phyloP scores from a whole-genome alignment of 306 rosid genomes.

The Acacia melanoxylon region DNA sequence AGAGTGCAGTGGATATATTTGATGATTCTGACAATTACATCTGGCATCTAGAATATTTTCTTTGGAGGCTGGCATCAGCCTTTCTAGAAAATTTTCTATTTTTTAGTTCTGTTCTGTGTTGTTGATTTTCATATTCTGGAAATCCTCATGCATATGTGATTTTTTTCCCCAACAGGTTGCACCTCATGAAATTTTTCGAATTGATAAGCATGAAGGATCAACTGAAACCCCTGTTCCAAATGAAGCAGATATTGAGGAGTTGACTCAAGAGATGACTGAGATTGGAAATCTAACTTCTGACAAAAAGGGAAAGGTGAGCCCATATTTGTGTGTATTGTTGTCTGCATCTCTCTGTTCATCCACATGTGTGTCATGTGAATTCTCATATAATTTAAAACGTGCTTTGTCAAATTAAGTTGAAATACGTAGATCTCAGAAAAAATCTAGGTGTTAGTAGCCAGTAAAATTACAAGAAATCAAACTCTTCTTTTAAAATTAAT shows the following conservation, averaged over 20 bases:
- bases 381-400: background rate
- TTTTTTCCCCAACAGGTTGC: slow-evolving; percentile 54
- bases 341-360: slow-evolving; percentile 14
- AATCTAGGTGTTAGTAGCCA: background rate
- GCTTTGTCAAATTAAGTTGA: slow-evolving; percentile 1
- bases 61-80: background rate
- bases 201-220: slow-evolving; percentile 70
- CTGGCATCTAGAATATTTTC: background rate
- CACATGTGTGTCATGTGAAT: slow-evolving; percentile 1
- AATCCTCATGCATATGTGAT: background rate
- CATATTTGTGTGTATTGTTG: slow-evolving; percentile 14
- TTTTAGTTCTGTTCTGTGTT: slow-evolving; percentile 2
- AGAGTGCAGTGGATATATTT: background rate
- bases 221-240: slow-evolving; percentile 41
- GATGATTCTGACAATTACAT: slow-evolving; percentile 4
- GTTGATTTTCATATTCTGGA: slow-evolving; percentile 15
- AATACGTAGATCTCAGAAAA: slow-evolving; percentile 13
- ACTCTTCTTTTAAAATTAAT: slow-evolving; percentile 13
- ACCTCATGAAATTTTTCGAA: slow-evolving; percentile 69
- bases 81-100: slow-evolving; percentile 13
- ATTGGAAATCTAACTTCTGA: slow-evolving; percentile 42
- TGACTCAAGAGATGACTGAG: slow-evolving; percentile 50
- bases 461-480: slow-evolving; percentile 21
- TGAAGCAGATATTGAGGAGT: slow-evolving; percentile 61
- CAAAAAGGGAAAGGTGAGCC: slow-evolving; percentile 57